Percentiles rank a stretch among this genome's conserved stretches.
These are phyloP conservation scores for Gastroboletus turbinatus DNA, from an alignment of 1,284 basidiomycete species.

Conservation along the genomic window DNA sequence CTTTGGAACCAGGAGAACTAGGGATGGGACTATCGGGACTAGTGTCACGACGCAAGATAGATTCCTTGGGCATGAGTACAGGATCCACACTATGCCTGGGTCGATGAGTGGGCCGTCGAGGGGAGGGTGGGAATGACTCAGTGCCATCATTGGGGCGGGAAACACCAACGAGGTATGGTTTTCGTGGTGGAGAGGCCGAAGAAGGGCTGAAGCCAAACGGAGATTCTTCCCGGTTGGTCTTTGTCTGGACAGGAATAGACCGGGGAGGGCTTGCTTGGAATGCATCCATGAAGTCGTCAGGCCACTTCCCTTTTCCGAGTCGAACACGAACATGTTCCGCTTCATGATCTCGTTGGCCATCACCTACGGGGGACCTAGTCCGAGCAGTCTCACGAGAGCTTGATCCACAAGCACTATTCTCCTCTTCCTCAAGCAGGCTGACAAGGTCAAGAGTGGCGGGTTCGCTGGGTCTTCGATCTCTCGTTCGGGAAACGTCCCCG, in stretches of 20 bases:
- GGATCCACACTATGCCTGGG: conserved; percentile 59
- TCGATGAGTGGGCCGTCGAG: conserved; percentile 60
- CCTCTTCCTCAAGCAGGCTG: conserved; percentile 73
- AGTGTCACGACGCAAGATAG: conserved; percentile 49
- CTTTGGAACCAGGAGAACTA: conserved; percentile 39
- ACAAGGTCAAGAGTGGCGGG: conserved; percentile 57
- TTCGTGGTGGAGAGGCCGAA: conserved; percentile 55
- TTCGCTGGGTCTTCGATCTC: conserved; percentile 65
- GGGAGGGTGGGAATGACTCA: conserved; percentile 47
- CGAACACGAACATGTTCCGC: conserved; percentile 46
- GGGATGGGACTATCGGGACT: conserved; percentile 51
- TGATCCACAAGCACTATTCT: conserved; percentile 48
- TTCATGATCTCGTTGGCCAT: conserved; percentile 22
- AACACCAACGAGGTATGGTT: conserved; percentile 51
- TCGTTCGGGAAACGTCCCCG: conserved; percentile 36
- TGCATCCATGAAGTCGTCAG: conserved; percentile 72
- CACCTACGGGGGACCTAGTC: conserved; percentile 22
- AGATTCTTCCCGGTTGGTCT: conserved; percentile 29
- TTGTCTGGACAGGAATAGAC: conserved; percentile 34
- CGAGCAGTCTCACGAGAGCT: conserved; percentile 33
- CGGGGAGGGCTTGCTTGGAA: conserved; percentile 39
- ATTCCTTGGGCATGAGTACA: conserved; percentile 58
- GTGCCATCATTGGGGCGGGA: conserved; percentile 46
- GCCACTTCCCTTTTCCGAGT: conserved; percentile 78
- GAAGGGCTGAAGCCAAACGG: conserved; percentile 37